Percentiles rank a stretch among this genome's conserved stretches.
These are phyloP conservation scores for Tanacetum coccineum DNA, from an alignment of 129 eudicot genomes.

Conservation along the genomic window DNA sequence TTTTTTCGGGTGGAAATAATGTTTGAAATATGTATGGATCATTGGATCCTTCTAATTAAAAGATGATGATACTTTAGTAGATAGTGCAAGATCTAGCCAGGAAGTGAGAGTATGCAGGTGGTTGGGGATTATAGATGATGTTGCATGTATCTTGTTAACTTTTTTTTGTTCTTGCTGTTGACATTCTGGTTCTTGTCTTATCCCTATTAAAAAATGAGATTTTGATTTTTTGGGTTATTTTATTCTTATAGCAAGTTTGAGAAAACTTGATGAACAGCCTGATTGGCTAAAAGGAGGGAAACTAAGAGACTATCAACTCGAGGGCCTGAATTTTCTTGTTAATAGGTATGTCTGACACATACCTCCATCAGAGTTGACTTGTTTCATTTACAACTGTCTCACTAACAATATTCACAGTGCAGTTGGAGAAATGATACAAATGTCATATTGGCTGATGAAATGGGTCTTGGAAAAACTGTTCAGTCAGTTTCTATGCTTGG, in stretches of 20 bases:
- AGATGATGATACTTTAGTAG: no score
- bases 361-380: constrained; percentile 4
- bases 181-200: constrained; percentile 12
- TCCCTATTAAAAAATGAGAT: constrained; percentile 5
- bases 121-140: background rate
- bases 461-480: constrained; percentile 99
- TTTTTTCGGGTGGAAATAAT: background rate
- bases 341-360: constrained; percentile 62
- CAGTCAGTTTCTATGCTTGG: constrained; percentile 99
- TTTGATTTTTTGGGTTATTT: constrained; percentile 11
- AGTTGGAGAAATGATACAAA: constrained; percentile 99
- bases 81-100: background rate
- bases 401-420: constrained; percentile 41
- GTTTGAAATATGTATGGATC: background rate
- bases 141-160: background rate
- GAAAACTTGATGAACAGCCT: constrained; percentile 99
- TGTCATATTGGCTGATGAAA: constrained; percentile 98
- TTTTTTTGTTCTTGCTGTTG: background rate
- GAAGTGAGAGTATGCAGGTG: background rate
- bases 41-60: background rate
- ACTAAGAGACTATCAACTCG: constrained; percentile 98
- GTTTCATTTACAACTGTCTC: constrained; percentile 24
- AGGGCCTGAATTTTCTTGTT: constrained; percentile 95
- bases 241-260: constrained; percentile 67
- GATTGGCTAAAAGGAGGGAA: constrained; percentile 98